Base-by-base conservation (phyloP, 306 rosid genomes). In the apple (Malus domestica) region DNA sequence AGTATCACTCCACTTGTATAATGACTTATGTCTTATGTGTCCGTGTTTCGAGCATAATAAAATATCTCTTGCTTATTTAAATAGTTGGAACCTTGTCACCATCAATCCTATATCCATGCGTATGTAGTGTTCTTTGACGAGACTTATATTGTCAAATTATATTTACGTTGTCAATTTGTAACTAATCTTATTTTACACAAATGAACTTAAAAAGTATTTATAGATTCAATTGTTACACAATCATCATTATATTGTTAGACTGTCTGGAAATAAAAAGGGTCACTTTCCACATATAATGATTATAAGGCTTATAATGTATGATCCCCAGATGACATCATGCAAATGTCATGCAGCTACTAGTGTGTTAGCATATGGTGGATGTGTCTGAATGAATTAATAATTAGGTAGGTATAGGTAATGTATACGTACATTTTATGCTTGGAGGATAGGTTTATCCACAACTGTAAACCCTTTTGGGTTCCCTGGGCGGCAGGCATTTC, bases 371-470 rank as follows among this genome's bases (percentile, higher is more conserved):
- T 33, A 29, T 10, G 11, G 8, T 51, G 0, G 4, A 67, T 4
- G 8, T 10, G 12, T 38, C 4, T 16, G 52, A 16, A 57, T 70
- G 15, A 67, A 38, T 0, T 14, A 27, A 70, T n/a, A 58, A 58
- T 58, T 58, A 55, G 55, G 20, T 55, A 20, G 12, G 22, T n/a
- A 55, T 4, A 63, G 86, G 57, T 78, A 90, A 55, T 4, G 22
- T n/a, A 55, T 4, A 69, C 87, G 52, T 80, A 90, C 99, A 95
- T 92, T 87, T 95, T 95, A 62, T 95, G 51, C 77, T 90, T 77
- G 80, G 99, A 92, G 78, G 99, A 78, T 38, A 95, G 95, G 64
- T 95, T 95, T 73, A 95, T 92, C 99, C 99, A 95, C 9, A 95
- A 78, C 38, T 95, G 99, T 0, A 95, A 71, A 72, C 99, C 99